These are phyloP conservation scores for Luffa acutangula DNA, from an alignment of 306 rosid genomes.

Conservation along the genomic window DNA sequence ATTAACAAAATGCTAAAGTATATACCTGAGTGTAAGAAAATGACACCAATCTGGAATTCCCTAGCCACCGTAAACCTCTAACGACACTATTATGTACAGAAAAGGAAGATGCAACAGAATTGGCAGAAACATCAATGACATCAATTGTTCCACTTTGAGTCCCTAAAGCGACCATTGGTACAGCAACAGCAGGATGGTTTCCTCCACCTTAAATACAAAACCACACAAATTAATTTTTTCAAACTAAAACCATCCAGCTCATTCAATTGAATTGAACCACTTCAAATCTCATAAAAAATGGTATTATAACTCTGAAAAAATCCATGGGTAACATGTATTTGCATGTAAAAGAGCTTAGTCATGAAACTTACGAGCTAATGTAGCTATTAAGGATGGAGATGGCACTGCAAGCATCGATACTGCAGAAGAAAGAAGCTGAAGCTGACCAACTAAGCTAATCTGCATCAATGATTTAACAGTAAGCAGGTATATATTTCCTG, in stretches of 20 bases:
- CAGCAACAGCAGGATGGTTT: constrained; percentile 80
- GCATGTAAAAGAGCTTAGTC: constrained; percentile 1
- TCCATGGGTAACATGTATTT: background rate
- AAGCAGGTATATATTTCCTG: constrained; percentile 7
- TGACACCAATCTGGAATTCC: constrained; percentile 95
- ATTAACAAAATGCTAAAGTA: constrained; percentile 4
- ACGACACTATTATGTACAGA: constrained; percentile 67
- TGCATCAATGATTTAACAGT: constrained; percentile 31
- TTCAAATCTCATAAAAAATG: background rate
- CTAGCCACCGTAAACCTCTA: constrained; percentile 97
- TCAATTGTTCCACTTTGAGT: constrained; percentile 86
- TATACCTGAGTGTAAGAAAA: constrained; percentile 87
- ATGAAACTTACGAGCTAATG: constrained; percentile 87
- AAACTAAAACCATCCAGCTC: constrained; percentile 17
- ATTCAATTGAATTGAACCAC: background rate
- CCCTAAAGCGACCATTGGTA: constrained; percentile 96
- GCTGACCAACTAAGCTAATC: constrained; percentile 92
- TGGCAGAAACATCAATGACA: constrained; percentile 86
- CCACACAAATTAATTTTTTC: background rate
- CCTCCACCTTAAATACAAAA: constrained; percentile 75
- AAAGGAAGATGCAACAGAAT: constrained; percentile 77
- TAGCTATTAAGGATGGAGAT: constrained; percentile 84
- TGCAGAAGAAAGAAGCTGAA: constrained; percentile 94
- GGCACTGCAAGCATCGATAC: constrained; percentile 91
- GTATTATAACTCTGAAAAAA: background rate